A percentile compares a stretch with the other conserved stretches of the same genome.
These are phyloP conservation scores for Senna tora DNA, from an alignment of 306 rosid genomes.

Conservation along the genomic window DNA sequence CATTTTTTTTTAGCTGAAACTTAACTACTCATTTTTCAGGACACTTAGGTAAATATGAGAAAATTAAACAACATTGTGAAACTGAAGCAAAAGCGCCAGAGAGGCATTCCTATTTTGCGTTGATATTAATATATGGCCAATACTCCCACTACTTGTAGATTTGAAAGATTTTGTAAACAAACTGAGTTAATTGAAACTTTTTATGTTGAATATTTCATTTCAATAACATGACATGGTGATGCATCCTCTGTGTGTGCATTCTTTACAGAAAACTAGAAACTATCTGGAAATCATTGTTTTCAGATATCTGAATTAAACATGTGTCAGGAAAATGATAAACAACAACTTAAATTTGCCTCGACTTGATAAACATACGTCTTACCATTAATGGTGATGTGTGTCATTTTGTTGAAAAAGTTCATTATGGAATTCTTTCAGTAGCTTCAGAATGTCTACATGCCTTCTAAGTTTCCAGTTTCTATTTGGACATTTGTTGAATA, in stretches of 20 bases:
- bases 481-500: slow-evolving; percentile 24
- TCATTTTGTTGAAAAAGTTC: slow-evolving; percentile 16
- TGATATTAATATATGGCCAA: background rate
- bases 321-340: background rate
- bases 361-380: background rate
- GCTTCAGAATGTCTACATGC: background rate
- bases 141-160: background rate
- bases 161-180: background rate
- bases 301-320: background rate
- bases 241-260: slow-evolving; percentile 1
- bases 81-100: background rate
- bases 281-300: background rate
- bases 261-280: background rate
- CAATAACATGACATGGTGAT: background rate
- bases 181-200: background rate
- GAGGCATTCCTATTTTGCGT: background rate
- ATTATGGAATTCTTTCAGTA: background rate
- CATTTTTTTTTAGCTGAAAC: slow-evolving; percentile 24
- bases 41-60: background rate
- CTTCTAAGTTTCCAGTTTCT: slow-evolving; percentile 8
- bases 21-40: background rate
- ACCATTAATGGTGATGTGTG: background rate
- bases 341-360: background rate
- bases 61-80: background rate
- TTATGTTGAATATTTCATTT: slow-evolving; percentile 12